These are phyloP conservation scores for Sugiyamaella lignohabitans DNA, from an alignment of 805 yeast species.

Conservation along the genomic window DNA sequence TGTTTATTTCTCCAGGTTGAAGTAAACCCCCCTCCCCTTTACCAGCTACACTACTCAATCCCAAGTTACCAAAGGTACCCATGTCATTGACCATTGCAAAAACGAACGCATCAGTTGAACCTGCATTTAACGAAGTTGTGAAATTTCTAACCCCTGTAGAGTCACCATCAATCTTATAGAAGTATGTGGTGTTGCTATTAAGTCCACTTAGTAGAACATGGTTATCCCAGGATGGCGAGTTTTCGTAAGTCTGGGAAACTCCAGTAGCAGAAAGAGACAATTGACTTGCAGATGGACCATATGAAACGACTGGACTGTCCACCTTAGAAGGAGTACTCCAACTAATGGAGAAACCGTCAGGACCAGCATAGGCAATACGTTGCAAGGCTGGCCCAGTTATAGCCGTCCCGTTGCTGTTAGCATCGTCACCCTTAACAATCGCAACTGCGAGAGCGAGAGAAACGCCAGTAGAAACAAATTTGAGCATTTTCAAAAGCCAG, in stretches of 20 bases:
- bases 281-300: conserved; percentile 13
- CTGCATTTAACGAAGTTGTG: conserved; percentile 12
- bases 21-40: conserved; percentile 17
- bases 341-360: conserved; percentile 21
- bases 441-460: no score
- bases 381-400: conserved; percentile 16
- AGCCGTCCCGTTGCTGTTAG: neutral
- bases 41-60: conserved; percentile 11
- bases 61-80: conserved; percentile 18
- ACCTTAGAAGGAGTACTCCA: conserved; percentile 22
- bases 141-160: conserved; percentile 8
- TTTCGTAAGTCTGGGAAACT: conserved; percentile 19
- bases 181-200: conserved; percentile 23
- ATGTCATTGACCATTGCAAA: conserved; percentile 19
- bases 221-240: conserved; percentile 22
- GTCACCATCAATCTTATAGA: conserved; percentile 18
- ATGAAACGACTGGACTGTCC: conserved; percentile 19
- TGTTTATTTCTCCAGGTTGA: conserved; percentile 17
- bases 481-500: no score
- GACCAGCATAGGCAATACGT: conserved; percentile 25
- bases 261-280: conserved; percentile 10
- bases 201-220: conserved; percentile 23
- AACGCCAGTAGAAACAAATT: no score
- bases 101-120: conserved; percentile 9
- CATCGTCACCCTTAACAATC: neutral